Evolutionary conservation across 176 grass and related monocot species (phyloP).

Genomic region (sorghum (Sorghum bicolor)): DNA sequence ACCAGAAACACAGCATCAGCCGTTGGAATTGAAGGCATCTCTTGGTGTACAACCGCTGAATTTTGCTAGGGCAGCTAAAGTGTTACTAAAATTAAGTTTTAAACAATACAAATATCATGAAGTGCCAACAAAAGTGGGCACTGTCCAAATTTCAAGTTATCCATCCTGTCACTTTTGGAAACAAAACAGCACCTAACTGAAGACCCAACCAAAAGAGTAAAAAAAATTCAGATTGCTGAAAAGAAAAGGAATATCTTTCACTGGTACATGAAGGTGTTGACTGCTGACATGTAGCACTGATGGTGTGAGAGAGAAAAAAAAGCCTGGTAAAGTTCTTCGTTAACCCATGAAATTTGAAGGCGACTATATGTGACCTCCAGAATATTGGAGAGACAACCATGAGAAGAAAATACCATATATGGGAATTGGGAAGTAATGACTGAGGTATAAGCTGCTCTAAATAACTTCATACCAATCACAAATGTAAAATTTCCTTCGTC

Average conservation of each 20-base stretch:
- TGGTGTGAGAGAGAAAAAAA: background rate
- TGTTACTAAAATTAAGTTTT: slow-evolving; percentile 44
- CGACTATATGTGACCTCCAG: slow-evolving; percentile 2
- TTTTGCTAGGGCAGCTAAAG: slow-evolving; percentile 51
- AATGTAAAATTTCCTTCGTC: slow-evolving; percentile 94
- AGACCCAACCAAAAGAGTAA: slow-evolving; percentile 9
- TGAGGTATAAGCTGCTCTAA: slow-evolving; percentile 20
- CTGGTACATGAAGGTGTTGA: background rate
- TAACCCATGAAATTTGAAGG: slow-evolving; percentile 15
- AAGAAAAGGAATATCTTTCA: background rate
- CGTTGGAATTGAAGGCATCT: slow-evolving; percentile 66
- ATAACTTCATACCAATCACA: slow-evolving; percentile 87
- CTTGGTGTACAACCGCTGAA: slow-evolving; percentile 43
- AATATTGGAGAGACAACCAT: slow-evolving; percentile 8
- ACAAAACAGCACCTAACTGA: slow-evolving; percentile 10
- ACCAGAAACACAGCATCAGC: slow-evolving; percentile 83
- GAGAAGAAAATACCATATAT: slow-evolving; percentile 21
- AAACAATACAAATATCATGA: slow-evolving; percentile 28
- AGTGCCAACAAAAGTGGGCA: slow-evolving; percentile 9
- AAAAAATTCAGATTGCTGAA: background rate
- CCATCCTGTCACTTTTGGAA: slow-evolving; percentile 14
- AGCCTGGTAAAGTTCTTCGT: background rate
- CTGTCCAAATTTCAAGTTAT: slow-evolving; percentile 15
- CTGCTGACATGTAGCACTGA: slow-evolving; percentile 1
- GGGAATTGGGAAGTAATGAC: background rate